These are phyloP conservation scores for Irpex sp. DNA, from an alignment of 1,284 basidiomycete genomes.

Conservation along the genomic window DNA sequence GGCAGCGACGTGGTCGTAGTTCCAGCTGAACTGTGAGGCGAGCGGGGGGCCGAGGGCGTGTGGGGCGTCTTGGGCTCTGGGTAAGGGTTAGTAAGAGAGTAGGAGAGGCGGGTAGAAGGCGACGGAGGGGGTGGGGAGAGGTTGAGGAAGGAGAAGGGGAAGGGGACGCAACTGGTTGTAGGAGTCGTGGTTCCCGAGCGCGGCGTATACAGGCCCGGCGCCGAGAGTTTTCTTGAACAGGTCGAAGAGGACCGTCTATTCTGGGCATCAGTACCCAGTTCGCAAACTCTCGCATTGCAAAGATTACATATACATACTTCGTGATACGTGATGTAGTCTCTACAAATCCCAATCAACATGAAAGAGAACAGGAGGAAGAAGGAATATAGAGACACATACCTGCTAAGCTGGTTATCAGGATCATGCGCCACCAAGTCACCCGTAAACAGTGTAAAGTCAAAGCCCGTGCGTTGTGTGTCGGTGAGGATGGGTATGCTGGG, in stretches of 20 bases:
- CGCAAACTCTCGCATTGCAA: neutral
- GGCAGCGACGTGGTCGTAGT: slow-evolving; percentile 68
- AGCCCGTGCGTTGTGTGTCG: slow-evolving; percentile 55
- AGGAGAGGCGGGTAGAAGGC: neutral
- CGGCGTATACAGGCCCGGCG: slow-evolving; percentile 66
- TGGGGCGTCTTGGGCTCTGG: slow-evolving; percentile 63
- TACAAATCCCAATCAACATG: slow-evolving; percentile 2
- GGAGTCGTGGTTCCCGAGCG: slow-evolving; percentile 75
- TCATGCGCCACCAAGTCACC: slow-evolving; percentile 80
- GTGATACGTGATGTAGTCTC: slow-evolving; percentile 39
- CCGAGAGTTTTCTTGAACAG: slow-evolving; percentile 70
- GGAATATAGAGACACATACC: slow-evolving; percentile 29
- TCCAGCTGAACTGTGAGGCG: slow-evolving; percentile 66
- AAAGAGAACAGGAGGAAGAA: neutral
- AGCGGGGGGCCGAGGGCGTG: slow-evolving; percentile 51
- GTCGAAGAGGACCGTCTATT: slow-evolving; percentile 60
- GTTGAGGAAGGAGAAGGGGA: slow-evolving; percentile 11
- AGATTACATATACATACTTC: slow-evolving; percentile 42
- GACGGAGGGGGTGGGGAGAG: neutral
- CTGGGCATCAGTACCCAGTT: neutral
- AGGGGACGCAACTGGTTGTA: slow-evolving; percentile 48
- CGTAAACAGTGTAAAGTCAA: slow-evolving; percentile 69
- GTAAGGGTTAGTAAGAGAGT: neutral
- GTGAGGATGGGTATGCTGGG: slow-evolving; percentile 68
- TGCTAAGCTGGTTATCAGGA: slow-evolving; percentile 57